Evolutionary conservation across 2,329 filamentous ascomycete genomes (phyloP).

Genomic region (Canariomyces notabilis): DNA sequence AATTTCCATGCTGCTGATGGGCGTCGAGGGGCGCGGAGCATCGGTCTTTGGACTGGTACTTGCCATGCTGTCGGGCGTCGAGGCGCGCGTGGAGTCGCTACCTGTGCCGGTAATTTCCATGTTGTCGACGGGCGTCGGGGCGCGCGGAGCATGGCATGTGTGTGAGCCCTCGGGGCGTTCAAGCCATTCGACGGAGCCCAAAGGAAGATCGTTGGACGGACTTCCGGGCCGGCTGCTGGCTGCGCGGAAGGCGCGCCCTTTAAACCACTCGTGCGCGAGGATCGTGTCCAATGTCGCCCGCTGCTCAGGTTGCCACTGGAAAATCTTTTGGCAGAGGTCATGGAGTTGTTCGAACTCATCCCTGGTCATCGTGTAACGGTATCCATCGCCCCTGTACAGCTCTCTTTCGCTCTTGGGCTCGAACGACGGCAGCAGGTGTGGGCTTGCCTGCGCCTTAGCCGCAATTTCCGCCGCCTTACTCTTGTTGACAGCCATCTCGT

Average conservation of each 20-base stretch:
- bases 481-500: background rate
- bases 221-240: background rate
- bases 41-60: too few relatives aligned
- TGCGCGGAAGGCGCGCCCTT: background rate
- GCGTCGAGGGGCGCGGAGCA: too few relatives aligned
- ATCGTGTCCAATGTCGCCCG: constrained; percentile 6
- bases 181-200: too few relatives aligned
- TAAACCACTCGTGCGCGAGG: constrained; percentile 12
- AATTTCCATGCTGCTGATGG: too few relatives aligned
- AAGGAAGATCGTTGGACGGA: background rate
- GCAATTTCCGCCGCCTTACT: background rate
- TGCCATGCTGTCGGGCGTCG: too few relatives aligned
- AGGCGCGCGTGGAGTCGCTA: too few relatives aligned
- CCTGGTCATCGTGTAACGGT: background rate
- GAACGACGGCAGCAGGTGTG: background rate
- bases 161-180: too few relatives aligned
- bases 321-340: constrained; percentile 8
- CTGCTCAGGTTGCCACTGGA: constrained; percentile 8
- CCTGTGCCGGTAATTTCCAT: too few relatives aligned
- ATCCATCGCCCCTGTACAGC: too few relatives aligned
- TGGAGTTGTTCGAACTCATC: background rate
- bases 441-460: background rate
- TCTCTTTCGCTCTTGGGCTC: background rate
- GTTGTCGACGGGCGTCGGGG: too few relatives aligned
- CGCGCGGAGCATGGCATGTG: too few relatives aligned